Evolutionary conservation across 495 filamentous ascomycete species (phyloP).

Genomic region (Xylaria longipes): DNA sequence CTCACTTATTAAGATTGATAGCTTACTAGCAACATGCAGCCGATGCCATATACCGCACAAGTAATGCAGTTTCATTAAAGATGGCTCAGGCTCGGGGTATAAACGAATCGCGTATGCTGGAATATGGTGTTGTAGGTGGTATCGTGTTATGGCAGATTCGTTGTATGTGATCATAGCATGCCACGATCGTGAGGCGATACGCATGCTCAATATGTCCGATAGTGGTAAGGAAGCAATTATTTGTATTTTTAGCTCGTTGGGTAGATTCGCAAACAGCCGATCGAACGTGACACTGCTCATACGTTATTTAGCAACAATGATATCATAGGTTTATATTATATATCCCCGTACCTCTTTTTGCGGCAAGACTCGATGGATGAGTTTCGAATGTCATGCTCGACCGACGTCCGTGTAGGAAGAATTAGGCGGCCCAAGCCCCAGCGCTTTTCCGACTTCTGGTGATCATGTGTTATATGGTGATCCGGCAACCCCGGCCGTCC

Average conservation of each 20-base stretch:
- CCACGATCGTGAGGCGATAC: conserved; percentile 59
- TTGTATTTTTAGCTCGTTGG: conserved; percentile 62
- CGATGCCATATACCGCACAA: conserved; percentile 66
- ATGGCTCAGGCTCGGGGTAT: conserved; percentile 54
- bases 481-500: conserved; percentile 41
- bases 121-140: conserved; percentile 60
- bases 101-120: conserved; percentile 59
- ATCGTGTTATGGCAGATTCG: conserved; percentile 60
- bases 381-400: conserved; percentile 37
- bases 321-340: background rate
- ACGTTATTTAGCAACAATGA: conserved; percentile 24
- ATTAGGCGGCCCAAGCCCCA: conserved; percentile 39
- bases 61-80: conserved; percentile 58
- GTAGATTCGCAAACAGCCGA: conserved; percentile 56
- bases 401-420: conserved; percentile 37
- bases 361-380: conserved; percentile 32
- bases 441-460: conserved; percentile 45
- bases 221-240: conserved; percentile 62
- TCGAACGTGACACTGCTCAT: conserved; percentile 48
- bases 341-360: conserved; percentile 29
- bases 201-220: conserved; percentile 58
- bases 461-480: conserved; percentile 31
- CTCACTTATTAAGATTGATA: conserved; percentile 60
- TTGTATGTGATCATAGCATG: conserved; percentile 62
- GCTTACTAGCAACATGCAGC: conserved; percentile 60